Evolutionary conservation across 2,329 filamentous ascomycete species (phyloP).

Genomic region (Penicillium sp.): DNA sequence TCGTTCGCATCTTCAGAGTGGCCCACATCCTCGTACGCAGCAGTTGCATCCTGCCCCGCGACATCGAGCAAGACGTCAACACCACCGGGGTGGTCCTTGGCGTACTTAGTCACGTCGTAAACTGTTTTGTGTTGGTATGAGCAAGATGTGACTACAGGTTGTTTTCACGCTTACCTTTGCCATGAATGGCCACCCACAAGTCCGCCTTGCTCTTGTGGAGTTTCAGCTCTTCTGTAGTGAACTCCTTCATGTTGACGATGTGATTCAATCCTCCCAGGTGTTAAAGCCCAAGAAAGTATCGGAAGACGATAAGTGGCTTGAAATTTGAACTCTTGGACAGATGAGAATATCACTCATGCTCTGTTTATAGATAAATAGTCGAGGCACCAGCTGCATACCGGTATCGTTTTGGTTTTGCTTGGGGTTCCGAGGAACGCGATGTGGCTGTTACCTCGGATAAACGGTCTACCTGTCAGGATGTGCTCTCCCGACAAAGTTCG

Average conservation of each 20-base stretch:
- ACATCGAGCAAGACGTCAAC: conserved; percentile 44
- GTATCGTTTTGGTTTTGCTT: neutral
- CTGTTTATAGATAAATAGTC: too few species aligned
- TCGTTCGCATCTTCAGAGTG: conserved; percentile 51
- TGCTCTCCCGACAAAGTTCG: neutral
- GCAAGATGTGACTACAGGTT: neutral
- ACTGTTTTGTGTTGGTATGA: conserved; percentile 43
- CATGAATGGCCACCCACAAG: conserved; percentile 57
- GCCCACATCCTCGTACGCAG: conserved; percentile 48
- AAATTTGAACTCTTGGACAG: neutral
- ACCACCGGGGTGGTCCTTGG: conserved; percentile 60
- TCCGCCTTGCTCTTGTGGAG: neutral
- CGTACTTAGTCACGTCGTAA: conserved; percentile 61
- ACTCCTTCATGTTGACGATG: neutral
- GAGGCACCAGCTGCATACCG: too few species aligned
- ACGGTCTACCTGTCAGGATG: neutral
- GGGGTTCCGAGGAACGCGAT: neutral
- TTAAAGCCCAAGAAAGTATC: neutral
- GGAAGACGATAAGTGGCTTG: neutral
- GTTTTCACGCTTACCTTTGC: conserved; percentile 48
- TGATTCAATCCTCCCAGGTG: neutral
- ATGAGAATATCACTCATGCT: neutral
- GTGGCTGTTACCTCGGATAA: neutral
- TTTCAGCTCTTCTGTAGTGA: neutral
- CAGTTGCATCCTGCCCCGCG: conserved; percentile 47